A percentile compares a stretch with the other conserved stretches of the same genome.
Conservation (phyloP, 768 basidiomycete species). For the Hemileccinum rubropunctum region DNA sequence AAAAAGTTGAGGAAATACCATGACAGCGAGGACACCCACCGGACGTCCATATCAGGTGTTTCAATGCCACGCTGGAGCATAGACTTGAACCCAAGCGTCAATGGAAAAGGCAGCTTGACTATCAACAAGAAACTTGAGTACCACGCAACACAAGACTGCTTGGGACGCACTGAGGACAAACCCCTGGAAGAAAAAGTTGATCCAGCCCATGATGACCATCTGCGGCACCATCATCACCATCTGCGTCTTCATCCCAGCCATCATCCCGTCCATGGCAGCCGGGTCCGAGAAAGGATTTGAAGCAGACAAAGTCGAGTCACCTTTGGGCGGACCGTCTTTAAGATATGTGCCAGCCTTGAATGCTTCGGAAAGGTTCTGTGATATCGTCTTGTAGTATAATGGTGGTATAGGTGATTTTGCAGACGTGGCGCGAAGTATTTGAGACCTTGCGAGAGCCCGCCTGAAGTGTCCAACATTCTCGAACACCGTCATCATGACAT, state of each 20-base stretch:
- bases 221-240: slow-evolving; percentile 99
- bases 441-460: slow-evolving; percentile 76
- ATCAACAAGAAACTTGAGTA: not conserved
- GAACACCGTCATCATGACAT: not conserved
- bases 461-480: slow-evolving; percentile 34
- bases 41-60: slow-evolving; percentile 94
- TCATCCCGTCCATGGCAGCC: slow-evolving; percentile 95
- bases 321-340: slow-evolving; percentile 76
- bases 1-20: slow-evolving; percentile 99
- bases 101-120: slow-evolving; percentile 97
- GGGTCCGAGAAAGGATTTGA: slow-evolving; percentile 89
- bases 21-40: slow-evolving; percentile 97
- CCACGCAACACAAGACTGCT: not conserved
- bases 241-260: slow-evolving; percentile 98
- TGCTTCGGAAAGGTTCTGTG: slow-evolving; percentile 66
- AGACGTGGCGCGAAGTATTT: slow-evolving; percentile 80
- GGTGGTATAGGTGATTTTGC: slow-evolving; percentile 80
- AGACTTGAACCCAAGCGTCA: slow-evolving; percentile 95
- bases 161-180: slow-evolving; percentile 87
- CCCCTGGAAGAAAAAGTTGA: slow-evolving; percentile 99
- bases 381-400: slow-evolving; percentile 69
- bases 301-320: slow-evolving; percentile 54
- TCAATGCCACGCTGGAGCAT: slow-evolving; percentile 97
- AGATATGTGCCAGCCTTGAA: slow-evolving; percentile 79
- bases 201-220: slow-evolving; percentile 99